These are phyloP conservation scores for Aspergillus carbonarius DNA, from an alignment of 2,329 filamentous ascomycete species.

Conservation along the genomic window DNA sequence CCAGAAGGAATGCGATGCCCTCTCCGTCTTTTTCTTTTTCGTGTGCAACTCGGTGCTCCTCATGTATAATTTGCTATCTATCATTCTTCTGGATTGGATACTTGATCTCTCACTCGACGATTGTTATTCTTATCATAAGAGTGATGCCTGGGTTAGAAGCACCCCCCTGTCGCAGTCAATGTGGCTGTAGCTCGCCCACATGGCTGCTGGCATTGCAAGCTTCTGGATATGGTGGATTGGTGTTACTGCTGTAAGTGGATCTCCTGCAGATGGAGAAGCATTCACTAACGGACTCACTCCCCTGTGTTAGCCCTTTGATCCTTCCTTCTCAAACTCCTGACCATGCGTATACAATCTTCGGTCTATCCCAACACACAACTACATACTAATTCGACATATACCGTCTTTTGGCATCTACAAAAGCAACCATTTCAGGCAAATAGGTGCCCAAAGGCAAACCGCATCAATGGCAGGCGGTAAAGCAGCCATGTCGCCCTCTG, in stretches of 20 bases:
- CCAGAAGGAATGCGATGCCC: background rate
- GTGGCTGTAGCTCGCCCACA: background rate
- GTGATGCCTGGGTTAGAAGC: background rate
- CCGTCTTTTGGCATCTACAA: background rate
- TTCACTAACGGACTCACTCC: background rate
- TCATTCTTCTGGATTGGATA: background rate
- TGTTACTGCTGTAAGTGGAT: constrained; percentile 1
- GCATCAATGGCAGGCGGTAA: background rate
- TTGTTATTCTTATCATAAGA: background rate
- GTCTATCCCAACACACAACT: background rate
- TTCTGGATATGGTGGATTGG: background rate
- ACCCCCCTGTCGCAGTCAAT: background rate
- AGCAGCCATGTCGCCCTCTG: background rate
- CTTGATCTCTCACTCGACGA: background rate
- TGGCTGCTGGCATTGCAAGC: background rate
- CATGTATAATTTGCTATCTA: too few species aligned
- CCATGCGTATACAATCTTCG: background rate
- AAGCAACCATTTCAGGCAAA: background rate
- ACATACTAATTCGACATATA: background rate
- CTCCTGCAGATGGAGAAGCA: background rate
- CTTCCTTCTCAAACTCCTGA: background rate
- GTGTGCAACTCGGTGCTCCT: too few species aligned
- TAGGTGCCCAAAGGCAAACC: background rate
- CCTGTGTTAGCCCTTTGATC: background rate
- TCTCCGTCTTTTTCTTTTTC: too few species aligned